A percentile compares a stretch with the other conserved stretches of the same genome.
Evolutionary conservation across 1,139 yeast genomes (phyloP).

Genomic region (Hyphopichia burtonii): DNA sequence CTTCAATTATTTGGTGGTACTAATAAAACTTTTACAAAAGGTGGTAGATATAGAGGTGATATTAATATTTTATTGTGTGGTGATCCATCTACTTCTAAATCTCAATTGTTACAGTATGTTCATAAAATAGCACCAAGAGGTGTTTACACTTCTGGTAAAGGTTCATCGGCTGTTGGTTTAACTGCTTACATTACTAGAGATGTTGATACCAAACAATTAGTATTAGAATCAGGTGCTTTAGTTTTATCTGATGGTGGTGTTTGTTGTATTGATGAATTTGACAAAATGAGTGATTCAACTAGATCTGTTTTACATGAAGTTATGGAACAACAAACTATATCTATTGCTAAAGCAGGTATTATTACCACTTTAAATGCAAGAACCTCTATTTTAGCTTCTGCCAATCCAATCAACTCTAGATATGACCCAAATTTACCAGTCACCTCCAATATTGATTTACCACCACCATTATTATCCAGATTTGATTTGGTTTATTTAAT

Average conservation of each 20-base stretch:
- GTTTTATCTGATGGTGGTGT: constrained; percentile 98
- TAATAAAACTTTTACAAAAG: constrained; percentile 81
- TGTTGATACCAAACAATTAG: constrained; percentile 88
- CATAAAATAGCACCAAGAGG: constrained; percentile 98
- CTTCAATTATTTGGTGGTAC: constrained; percentile 95
- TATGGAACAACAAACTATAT: constrained; percentile 98
- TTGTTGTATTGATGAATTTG: constrained; percentile 98
- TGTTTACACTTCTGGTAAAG: constrained; percentile 96
- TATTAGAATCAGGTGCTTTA: constrained; percentile 93
- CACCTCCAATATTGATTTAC: constrained; percentile 90
- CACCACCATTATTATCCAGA: constrained; percentile 92
- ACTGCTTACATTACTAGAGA: constrained; percentile 97
- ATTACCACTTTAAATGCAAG: constrained; percentile 95
- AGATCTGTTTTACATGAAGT: constrained; percentile 96
- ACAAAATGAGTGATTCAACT: constrained; percentile 93
- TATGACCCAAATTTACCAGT: constrained; percentile 93
- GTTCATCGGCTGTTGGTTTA: constrained; percentile 97
- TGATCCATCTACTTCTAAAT: constrained; percentile 96
- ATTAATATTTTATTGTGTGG: constrained; percentile 89
- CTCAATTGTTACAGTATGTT: constrained; percentile 89
- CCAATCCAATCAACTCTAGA: constrained; percentile 95
- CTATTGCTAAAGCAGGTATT: constrained; percentile 97
- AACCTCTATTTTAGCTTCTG: constrained; percentile 93
- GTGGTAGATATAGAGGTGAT: constrained; percentile 96
- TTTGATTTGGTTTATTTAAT: constrained; percentile 91